Base-by-base conservation (phyloP, 2,329 filamentous ascomycete genomes). In the Diaporthe sp. region DNA sequence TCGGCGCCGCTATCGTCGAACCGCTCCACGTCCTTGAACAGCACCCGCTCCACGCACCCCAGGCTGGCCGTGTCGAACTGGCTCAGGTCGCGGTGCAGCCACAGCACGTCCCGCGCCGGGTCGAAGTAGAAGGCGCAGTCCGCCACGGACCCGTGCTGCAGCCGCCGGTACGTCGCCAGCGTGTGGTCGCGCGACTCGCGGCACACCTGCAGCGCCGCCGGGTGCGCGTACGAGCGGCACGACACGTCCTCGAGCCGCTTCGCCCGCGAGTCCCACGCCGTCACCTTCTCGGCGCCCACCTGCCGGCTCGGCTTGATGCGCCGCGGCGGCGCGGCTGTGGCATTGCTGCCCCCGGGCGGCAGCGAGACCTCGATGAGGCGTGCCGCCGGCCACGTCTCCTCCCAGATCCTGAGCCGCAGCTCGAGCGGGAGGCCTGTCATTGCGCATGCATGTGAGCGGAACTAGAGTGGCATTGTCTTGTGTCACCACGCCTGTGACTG, bases 1-100 rank as follows among this genome's bases (percentile, higher is more conserved):
- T 73, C 76, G 25, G 73, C 73, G 39, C 60, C 73, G 70, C 76
- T 75, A 62, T 75, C 76, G 46, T 73, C 76, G 49, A 42, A 57
- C 49, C 76, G 55, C 76, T 77, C 76, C 12, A 77, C 76, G 49
- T 77, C 76, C 76, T 77, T 77, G 76, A 77, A 75, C 12, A 77
- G 62, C 28, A 77, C 73, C 8, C 76, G 62, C 57, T 67, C 61
- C 62, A 71, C 76, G 19, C 4, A 31, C 10, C 57, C 42, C 57
- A 77, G 61, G 49, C 71, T 67, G 3, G 62, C 46, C 62, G 57
- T 53, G 70, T 73, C 70, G 65, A 77, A 77, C 70, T 77, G 76
- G 70, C 73, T 75, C 49, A 77, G 73, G 71, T 77, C 76, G 31
- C 73, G 76, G 46, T 77, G 76, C 70, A 77, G 76, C 76, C 76